A percentile compares a stretch with the other conserved stretches of the same genome.
Conservation (phyloP, 257 asterid species). For the Petrea volubilis region DNA sequence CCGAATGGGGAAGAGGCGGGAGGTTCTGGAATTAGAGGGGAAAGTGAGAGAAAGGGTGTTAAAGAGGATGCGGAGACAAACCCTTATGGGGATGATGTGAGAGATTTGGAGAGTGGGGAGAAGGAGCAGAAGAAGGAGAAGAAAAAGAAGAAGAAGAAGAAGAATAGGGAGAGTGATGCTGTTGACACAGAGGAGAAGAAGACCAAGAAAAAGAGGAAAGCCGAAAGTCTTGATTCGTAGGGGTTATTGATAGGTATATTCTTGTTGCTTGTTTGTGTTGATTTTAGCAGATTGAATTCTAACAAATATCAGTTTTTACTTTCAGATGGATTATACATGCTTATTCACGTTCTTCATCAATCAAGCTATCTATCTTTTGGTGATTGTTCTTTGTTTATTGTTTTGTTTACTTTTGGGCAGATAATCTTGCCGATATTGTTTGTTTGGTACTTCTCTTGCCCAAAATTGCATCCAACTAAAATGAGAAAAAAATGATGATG, state of each 20-base stretch:
- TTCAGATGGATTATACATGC: neutral
- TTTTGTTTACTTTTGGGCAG: neutral
- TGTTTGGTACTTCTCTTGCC: neutral
- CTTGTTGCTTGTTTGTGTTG: neutral
- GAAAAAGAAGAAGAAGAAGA: slow-evolving; percentile 38
- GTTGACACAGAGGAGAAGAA: slow-evolving; percentile 24
- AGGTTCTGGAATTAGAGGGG: neutral
- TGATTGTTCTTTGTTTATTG: neutral
- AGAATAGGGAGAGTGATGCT: slow-evolving; percentile 28
- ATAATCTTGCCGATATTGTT: neutral
- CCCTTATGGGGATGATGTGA: neutral
- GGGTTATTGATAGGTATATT: neutral
- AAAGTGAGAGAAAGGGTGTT: neutral
- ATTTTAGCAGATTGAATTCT: neutral
- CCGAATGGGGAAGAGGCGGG: neutral
- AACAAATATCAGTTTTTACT: neutral
- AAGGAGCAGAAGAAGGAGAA: slow-evolving; percentile 16
- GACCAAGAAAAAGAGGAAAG: slow-evolving; percentile 36
- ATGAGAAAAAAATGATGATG: neutral
- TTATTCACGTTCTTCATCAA: neutral
- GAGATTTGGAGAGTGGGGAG: neutral
- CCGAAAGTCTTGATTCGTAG: slow-evolving; percentile 21
- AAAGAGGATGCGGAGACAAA: slow-evolving; percentile 4
- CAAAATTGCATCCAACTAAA: neutral
- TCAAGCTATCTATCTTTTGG: neutral